A percentile compares a stretch with the other conserved stretches of the same genome.
Conservation (phyloP, 148 eudicot species). For the Agrostemma githago region DNA sequence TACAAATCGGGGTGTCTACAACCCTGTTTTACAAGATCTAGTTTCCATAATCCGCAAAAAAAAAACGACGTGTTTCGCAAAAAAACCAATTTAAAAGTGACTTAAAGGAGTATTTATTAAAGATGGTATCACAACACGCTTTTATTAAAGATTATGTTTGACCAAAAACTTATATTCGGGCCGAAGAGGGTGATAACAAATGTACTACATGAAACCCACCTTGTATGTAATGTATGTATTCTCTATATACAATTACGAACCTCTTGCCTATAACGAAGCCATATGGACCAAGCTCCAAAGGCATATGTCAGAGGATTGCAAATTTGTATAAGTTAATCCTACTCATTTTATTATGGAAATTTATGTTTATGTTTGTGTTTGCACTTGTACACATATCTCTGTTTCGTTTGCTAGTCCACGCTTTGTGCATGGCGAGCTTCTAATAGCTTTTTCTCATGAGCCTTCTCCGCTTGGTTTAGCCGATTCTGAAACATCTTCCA, state of each 20-base stretch:
- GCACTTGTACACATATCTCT: not conserved
- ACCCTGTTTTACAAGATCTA: too few species aligned
- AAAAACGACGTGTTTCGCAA: too few species aligned
- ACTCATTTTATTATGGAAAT: not conserved
- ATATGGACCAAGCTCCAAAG: not conserved
- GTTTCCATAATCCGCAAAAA: too few species aligned
- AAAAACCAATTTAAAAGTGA: too few species aligned
- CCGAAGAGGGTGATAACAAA: too few species aligned
- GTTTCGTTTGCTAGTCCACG: not conserved
- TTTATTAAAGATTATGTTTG: too few species aligned
- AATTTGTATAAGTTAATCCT: not conserved
- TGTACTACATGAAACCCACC: conserved; percentile 7
- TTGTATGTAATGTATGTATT: not conserved
- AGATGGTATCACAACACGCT: too few species aligned
- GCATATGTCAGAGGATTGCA: not conserved
- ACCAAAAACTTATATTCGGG: too few species aligned
- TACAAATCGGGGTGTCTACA: too few species aligned
- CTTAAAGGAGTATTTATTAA: too few species aligned
- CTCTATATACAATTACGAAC: not conserved
- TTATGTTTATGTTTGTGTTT: not conserved
- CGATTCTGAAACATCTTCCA: conserved; percentile 35
- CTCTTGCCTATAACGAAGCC: not conserved
- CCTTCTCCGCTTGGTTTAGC: conserved; percentile 21
- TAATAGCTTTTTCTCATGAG: not conserved
- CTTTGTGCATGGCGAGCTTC: not conserved